These are phyloP conservation scores for Phallus indusiatus DNA, from an alignment of 768 basidiomycete species.

Conservation along the genomic window DNA sequence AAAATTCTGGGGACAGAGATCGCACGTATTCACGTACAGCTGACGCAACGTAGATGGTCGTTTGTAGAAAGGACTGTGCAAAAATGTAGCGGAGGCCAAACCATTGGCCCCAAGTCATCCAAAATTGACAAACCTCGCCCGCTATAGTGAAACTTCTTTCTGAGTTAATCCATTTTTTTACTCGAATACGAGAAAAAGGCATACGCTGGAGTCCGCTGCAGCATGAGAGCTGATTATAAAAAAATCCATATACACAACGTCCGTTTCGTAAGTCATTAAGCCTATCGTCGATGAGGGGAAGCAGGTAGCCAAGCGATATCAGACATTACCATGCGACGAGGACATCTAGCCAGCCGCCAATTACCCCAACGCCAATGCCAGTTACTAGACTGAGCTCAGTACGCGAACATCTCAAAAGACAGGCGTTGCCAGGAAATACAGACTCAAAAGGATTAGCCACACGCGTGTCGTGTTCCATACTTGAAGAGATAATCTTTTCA, in stretches of 20 bases:
- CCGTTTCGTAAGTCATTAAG: slow-evolving; percentile 62
- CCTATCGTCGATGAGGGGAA: slow-evolving; percentile 27
- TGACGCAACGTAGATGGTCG: slow-evolving; percentile 52
- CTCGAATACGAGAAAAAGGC: slow-evolving; percentile 16
- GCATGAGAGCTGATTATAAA: slow-evolving; percentile 64
- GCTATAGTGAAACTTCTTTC: slow-evolving; percentile 28
- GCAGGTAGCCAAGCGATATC: background rate
- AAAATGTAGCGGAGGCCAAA: slow-evolving; percentile 45
- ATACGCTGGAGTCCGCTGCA: slow-evolving; percentile 53
- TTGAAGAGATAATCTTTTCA: slow-evolving; percentile 46
- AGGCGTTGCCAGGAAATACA: background rate
- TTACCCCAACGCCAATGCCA: slow-evolving; percentile 56
- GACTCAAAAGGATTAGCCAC: slow-evolving; percentile 48
- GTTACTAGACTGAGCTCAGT: slow-evolving; percentile 35
- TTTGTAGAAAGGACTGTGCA: slow-evolving; percentile 53
- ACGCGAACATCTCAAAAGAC: background rate
- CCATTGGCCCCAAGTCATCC: slow-evolving; percentile 61
- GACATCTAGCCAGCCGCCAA: slow-evolving; percentile 65
- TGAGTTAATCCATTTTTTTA: background rate
- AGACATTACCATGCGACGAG: slow-evolving; percentile 55
- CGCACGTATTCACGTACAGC: slow-evolving; percentile 37
- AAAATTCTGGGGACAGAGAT: background rate
- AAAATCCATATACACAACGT: slow-evolving; percentile 56
- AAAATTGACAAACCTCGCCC: slow-evolving; percentile 56
- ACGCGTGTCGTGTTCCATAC: slow-evolving; percentile 47